Evolutionary conservation across 192 early-diverging fungal genomes (phyloP).

Genomic region (Podila minutissima): DNA sequence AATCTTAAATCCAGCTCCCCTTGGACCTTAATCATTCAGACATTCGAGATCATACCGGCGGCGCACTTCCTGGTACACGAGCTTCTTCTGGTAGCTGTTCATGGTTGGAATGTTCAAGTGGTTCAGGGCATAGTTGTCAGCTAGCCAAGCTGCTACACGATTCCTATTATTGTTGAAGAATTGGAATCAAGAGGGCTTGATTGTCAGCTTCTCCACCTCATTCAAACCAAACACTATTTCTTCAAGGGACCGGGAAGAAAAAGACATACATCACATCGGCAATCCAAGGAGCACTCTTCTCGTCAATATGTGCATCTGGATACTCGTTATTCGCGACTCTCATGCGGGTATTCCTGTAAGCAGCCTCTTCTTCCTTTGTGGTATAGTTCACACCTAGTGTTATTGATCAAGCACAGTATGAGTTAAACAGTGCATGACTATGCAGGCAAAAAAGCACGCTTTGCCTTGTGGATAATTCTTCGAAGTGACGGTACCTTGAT

Average conservation of each 20-base stretch:
- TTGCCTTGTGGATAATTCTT: no score
- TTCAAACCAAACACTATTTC: neutral
- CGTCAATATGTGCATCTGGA: constrained; percentile 14
- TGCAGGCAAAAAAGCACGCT: no score
- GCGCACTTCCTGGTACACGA: constrained; percentile 35
- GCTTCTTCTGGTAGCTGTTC: constrained; percentile 19
- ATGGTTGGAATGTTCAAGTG: constrained; percentile 26
- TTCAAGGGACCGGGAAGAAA: no score
- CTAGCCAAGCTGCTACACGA: constrained; percentile 22
- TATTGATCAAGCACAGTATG: neutral
- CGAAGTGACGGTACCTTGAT: constrained; percentile 56
- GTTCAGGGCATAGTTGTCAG: constrained; percentile 8
- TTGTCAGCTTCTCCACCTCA: neutral
- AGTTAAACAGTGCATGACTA: neutral
- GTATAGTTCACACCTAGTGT: constrained; percentile 27
- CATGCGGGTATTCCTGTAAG: constrained; percentile 11
- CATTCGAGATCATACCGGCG: constrained; percentile 11
- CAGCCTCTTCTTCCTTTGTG: constrained; percentile 26
- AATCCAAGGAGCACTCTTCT: constrained; percentile 1
- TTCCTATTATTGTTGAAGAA: neutral
- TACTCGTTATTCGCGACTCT: constrained; percentile 23
- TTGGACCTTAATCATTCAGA: no score
- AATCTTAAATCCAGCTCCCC: no score
- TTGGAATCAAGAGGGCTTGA: neutral
- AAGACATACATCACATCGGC: constrained; percentile 20